Base-by-base conservation (phyloP, 805 yeast genomes). In the Wickerhamiella domercqiae region DNA sequence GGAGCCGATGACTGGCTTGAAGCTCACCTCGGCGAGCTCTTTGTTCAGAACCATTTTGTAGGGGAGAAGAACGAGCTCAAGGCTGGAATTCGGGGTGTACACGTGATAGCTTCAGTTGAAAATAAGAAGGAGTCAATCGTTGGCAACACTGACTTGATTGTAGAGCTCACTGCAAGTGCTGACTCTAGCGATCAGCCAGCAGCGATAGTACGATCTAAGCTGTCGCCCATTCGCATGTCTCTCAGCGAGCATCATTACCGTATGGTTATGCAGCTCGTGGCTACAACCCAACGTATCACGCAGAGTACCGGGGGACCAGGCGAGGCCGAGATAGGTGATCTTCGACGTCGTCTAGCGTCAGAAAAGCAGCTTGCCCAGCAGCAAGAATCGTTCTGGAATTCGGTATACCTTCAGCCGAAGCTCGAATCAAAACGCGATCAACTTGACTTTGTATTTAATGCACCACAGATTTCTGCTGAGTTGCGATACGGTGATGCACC, bases 1-100 rank as follows among this genome's bases (percentile, higher is more conserved):
- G 61, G 66, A 21, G 52, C 56, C 1, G 52, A 48, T 2, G 87
- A 87, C 50, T 59, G 68, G 15, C 53, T 87, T 24, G 73, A 78
- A 0, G 71, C 78, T 14, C 72, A 81, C 47, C 63, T 86, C 36
- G 98, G 98, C 45, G 94, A 87, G 51, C 60, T 90, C 7, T 76
- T 68, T 46, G 71, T 84, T 14, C 60, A 64, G 3, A 90, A 86
- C 54, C 49, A 40, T 1, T 38, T 32, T 0, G 49, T 44, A 2
- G 41, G 36, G 4, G 31, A 43, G 2, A 42, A 40, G 11, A 84
- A 82, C 50, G 52, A 65, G 5, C 70, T 86, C 11, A 53, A 63
- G 13, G 68, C 82, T 5, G 93, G 94, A 0, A 60, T 90, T 16
- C 63, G 83, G 32, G 74, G 82, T 35, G 75, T 84, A 3, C 70